phyloP scores from a whole-genome alignment of 441 rosid species.

The Adansonia madagascariensis region DNA sequence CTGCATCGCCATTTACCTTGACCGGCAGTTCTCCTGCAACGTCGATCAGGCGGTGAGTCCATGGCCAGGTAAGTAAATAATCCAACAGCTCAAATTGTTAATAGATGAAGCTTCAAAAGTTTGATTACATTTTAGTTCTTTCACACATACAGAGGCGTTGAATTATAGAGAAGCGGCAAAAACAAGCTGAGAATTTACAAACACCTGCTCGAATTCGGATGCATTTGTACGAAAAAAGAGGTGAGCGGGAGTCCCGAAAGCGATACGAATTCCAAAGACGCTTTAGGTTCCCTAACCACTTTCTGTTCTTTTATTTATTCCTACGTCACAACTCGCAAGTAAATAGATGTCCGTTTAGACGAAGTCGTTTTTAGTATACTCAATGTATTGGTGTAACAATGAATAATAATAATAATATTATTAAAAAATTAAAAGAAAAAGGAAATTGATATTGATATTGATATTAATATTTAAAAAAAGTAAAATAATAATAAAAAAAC shows the following conservation, averaged over 20 bases:
- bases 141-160: neutral
- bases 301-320: neutral
- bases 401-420: no score
- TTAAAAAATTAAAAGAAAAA: no score
- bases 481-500: no score
- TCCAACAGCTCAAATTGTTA: neutral
- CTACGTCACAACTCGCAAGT: neutral
- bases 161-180: neutral
- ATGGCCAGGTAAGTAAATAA: constrained; percentile 3
- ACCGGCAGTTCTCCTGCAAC: constrained; percentile 23
- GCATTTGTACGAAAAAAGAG: neutral
- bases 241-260: neutral
- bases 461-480: no score
- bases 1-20: constrained; percentile 21
- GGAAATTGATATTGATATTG: no score
- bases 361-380: no score
- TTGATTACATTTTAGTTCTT: neutral
- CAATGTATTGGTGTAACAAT: no score
- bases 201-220: neutral
- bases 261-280: neutral
- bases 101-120: neutral
- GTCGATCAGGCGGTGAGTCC: constrained; percentile 8
- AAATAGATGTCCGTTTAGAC: neutral
- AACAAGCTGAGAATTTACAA: constrained; percentile 1
- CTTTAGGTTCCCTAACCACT: neutral